Evolutionary conservation across 306 rosid genomes (phyloP).

Genomic region (Vicia villosa): DNA sequence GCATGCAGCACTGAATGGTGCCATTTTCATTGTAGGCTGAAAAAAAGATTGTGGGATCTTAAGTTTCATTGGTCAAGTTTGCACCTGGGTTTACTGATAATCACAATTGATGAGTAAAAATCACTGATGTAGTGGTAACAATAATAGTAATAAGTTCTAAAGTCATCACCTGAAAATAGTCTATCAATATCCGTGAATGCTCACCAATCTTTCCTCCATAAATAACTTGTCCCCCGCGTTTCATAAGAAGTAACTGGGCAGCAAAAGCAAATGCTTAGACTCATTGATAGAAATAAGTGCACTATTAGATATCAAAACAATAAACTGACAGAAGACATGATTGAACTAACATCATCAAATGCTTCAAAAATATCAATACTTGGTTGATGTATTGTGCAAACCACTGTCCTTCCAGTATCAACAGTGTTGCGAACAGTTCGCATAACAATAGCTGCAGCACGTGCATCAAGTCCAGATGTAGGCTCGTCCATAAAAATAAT

Average conservation of each 20-base stretch:
- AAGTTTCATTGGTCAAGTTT: constrained; percentile 11
- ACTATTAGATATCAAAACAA: constrained; percentile 29
- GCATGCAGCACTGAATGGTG: background rate
- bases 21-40: background rate
- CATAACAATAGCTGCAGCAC: constrained; percentile 95
- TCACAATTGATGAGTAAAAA: constrained; percentile 2
- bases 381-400: constrained; percentile 93
- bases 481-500: constrained; percentile 96
- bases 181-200: constrained; percentile 68
- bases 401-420: constrained; percentile 93
- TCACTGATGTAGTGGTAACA: background rate
- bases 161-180: constrained; percentile 76
- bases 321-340: constrained; percentile 8
- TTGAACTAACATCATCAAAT: constrained; percentile 72
- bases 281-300: constrained; percentile 32
- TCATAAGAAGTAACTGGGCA: constrained; percentile 85
- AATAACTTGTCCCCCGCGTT: constrained; percentile 83
- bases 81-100: background rate
- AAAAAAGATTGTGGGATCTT: background rate
- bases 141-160: background rate
- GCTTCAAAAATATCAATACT: constrained; percentile 92
- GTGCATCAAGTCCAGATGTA: constrained; percentile 92
- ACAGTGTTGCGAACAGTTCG: constrained; percentile 89
- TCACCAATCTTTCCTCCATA: constrained; percentile 86
- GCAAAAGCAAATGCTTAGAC: constrained; percentile 29